phyloP scores from a whole-genome alignment of 2,329 filamentous ascomycete species.

The Aureobasidium sp. region DNA sequence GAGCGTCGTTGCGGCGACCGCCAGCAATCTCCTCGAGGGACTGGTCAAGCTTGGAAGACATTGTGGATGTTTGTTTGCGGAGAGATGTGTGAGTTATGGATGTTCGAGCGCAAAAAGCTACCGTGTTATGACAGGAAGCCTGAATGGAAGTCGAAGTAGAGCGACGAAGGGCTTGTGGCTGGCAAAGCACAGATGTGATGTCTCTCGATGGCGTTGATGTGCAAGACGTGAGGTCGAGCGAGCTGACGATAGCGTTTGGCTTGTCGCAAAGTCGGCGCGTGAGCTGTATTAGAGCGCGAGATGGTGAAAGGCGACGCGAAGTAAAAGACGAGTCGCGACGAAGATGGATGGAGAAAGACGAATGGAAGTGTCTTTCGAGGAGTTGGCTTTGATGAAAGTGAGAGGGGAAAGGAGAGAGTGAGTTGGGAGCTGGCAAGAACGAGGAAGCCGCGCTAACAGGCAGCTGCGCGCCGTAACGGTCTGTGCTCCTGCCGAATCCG shows the following conservation, averaged over 20 bases:
- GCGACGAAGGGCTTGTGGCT: not conserved
- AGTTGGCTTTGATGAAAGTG: constrained; percentile 1
- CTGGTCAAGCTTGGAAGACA: constrained; percentile 94
- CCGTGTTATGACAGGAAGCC: not conserved
- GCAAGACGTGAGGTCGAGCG: not conserved
- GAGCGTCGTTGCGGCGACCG: constrained; percentile 31
- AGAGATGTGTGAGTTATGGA: constrained; percentile 4
- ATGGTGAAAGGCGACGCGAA: not conserved
- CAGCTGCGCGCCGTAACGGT: not conserved
- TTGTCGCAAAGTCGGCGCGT: constrained; percentile 11
- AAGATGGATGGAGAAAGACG: constrained; percentile 4
- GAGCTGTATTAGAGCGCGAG: not conserved
- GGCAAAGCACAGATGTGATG: not conserved
- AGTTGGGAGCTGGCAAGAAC: not conserved
- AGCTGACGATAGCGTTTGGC: not conserved
- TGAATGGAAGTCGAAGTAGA: not conserved
- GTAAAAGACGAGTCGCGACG: not conserved
- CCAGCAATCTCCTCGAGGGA: constrained; percentile 84
- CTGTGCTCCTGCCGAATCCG: not conserved
- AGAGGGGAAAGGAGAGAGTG: not conserved
- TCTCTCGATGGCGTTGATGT: not conserved
- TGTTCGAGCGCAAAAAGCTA: not conserved
- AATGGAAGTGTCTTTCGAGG: not conserved
- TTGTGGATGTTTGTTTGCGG: constrained; percentile 31
- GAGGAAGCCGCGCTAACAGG: not conserved